These are phyloP conservation scores for Toxicodendron radicans DNA, from an alignment of 345 rosid genomes.

Conservation along the genomic window DNA sequence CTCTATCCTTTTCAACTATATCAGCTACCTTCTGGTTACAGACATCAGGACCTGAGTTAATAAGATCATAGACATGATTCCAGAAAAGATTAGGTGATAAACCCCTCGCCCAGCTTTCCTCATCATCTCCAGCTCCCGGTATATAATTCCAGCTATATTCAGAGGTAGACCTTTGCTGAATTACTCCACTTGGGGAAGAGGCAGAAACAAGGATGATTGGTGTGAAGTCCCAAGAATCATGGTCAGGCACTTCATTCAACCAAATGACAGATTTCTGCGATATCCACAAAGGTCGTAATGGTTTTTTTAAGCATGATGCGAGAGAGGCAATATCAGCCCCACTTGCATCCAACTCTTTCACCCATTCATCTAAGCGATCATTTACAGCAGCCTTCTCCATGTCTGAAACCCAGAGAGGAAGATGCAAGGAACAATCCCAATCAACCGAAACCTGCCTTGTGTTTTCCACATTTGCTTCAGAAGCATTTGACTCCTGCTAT, in stretches of 20 bases:
- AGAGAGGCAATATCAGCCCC: slow-evolving; percentile 84
- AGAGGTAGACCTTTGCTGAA: slow-evolving; percentile 47
- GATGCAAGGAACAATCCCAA: slow-evolving; percentile 92
- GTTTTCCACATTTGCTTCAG: slow-evolving; percentile 23
- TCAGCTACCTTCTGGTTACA: slow-evolving; percentile 89
- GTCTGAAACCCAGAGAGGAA: slow-evolving; percentile 85
- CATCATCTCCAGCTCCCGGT: slow-evolving; percentile 97
- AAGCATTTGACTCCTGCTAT: slow-evolving; percentile 30
- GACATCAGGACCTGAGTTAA: slow-evolving; percentile 63
- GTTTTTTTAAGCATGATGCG: slow-evolving; percentile 63
- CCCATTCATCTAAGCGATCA: slow-evolving; percentile 69
- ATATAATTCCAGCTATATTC: slow-evolving; percentile 95
- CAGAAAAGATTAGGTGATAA: slow-evolving; percentile 77
- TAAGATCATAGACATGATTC: slow-evolving; percentile 67
- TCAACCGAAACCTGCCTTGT: slow-evolving; percentile 25
- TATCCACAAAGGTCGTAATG: slow-evolving; percentile 82
- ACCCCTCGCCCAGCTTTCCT: slow-evolving; percentile 98
- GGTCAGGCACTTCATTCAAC: slow-evolving; percentile 90
- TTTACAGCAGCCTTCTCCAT: slow-evolving; percentile 76
- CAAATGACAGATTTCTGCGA: slow-evolving; percentile 86
- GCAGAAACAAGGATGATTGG: slow-evolving; percentile 84
- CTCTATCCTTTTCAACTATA: slow-evolving; percentile 82
- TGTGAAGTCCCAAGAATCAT: slow-evolving; percentile 87
- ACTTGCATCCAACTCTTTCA: slow-evolving; percentile 59
- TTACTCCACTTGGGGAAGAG: slow-evolving; percentile 49